Base-by-base conservation (phyloP, 352 stramenopile genomes). In the Peronospora belbahrii region DNA sequence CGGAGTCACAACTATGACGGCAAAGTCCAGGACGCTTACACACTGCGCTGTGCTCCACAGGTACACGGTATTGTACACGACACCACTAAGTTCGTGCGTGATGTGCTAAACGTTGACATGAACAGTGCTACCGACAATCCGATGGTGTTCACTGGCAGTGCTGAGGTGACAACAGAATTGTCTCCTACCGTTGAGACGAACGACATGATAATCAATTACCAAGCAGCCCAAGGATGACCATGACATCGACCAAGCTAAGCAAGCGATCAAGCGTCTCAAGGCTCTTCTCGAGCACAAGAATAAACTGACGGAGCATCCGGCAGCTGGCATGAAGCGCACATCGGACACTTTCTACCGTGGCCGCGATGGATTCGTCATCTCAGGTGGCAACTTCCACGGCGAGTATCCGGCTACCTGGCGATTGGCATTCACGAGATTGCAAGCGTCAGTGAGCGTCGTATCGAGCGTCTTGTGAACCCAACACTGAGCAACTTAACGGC, bases 21-120 rank as follows among this genome's bases (percentile, higher is more conserved):
- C 52, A 87, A 91, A 49, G 85, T 96, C 10, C 85, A 96, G 45
- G 85, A 96, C 42, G 77, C 83, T 2, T 96, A 96, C 73, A 92
- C 82, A 19, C 63, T 96, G 11, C 81, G 85, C 17, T 95, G 85
- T 38, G 82, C 77, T 18, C 85, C 85, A 13, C 85, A 96, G 61
- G 83, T 96, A 92, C 82, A 19, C 63, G 95, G 11, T 79, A 83
- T 14, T 95, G 85, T 38, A 80, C 77, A 94, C 54, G 85, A 96
- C 64, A 95, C 85, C 47, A 79, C 94, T 48, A 55, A 70, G 42
- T 95, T 94, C 43, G 85, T 95, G 23, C 80, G 77, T 40, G 69
- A 68, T 22, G 72, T 95, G 33, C 70, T 95, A 44, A 74, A 88
- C 38, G 76, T 87, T n/a, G 83, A 95, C 59, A 87, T 95, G 72